phyloP scores from a whole-genome alignment of 202 grass and related monocot species.

The Brachypodium distachyon region DNA sequence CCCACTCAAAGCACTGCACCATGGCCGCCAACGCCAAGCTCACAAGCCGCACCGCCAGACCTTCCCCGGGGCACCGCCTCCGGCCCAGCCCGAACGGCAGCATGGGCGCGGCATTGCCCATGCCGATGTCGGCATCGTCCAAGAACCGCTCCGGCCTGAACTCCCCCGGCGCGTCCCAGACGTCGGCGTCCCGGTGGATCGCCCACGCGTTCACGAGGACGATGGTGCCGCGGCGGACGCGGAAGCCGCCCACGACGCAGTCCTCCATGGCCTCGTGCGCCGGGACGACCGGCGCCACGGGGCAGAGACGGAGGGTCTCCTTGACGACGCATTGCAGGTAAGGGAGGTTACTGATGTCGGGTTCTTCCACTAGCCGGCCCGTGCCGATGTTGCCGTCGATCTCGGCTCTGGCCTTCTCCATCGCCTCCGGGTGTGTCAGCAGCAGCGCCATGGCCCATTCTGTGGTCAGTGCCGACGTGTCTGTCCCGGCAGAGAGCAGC shows the following conservation, averaged over 20 bases:
- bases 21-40: slow-evolving; percentile 25
- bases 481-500: slow-evolving; percentile 29
- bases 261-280: slow-evolving; percentile 63
- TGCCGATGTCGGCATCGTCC: neutral
- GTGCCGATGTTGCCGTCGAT: slow-evolving; percentile 28
- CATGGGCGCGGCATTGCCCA: slow-evolving; percentile 8
- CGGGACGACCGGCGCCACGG: slow-evolving; percentile 35
- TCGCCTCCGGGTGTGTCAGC: slow-evolving; percentile 23
- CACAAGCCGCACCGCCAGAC: slow-evolving; percentile 25
- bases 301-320: slow-evolving; percentile 57
- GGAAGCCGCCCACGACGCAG: slow-evolving; percentile 29
- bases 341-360: slow-evolving; percentile 42
- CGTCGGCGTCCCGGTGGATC: slow-evolving; percentile 38
- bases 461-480: slow-evolving; percentile 40
- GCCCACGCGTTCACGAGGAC: slow-evolving; percentile 54
- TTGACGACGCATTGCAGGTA: slow-evolving; percentile 53
- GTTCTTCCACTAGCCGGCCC: slow-evolving; percentile 29
- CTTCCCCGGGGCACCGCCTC: slow-evolving; percentile 48
- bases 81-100: slow-evolving; percentile 54
- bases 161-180: slow-evolving; percentile 38
- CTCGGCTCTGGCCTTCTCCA: slow-evolving; percentile 33
- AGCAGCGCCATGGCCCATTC: slow-evolving; percentile 64
- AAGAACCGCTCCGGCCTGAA: slow-evolving; percentile 49
- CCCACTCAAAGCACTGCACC: slow-evolving; percentile 65
- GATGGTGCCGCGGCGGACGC: slow-evolving; percentile 41